Base-by-base conservation (phyloP, 1,284 basidiomycete species). In the Xanthoconium separans region DNA sequence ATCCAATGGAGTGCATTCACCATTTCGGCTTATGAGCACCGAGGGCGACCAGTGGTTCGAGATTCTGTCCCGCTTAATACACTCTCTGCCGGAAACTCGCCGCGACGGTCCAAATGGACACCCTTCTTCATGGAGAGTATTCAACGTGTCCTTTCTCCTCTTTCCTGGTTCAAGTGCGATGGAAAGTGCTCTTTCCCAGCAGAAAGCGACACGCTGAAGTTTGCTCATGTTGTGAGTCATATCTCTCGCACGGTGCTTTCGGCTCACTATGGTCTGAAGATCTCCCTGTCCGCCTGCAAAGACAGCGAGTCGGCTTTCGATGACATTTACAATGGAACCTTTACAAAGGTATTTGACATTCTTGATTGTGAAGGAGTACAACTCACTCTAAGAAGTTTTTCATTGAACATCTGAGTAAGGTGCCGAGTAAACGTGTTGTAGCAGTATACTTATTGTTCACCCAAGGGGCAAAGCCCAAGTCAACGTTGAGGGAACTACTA, bases 221-320 rank as follows among this genome's bases (percentile, higher is more conserved):
- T 10, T 42, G 66, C 65, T 20, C 58, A 62, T 36, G 65, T 70
- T 5, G 68, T 70, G 48, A 48, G 65, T 64, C 5, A 31, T 11
- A 6, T 15, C 15, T 4, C 13, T 34, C 34, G 3, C 13, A 30
- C 15, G 18, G 6, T 16, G 18, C 37, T 37, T 37, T 4, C 7
- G 6, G 31, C 48, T 56, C 33, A 55, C 8, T 5, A 2, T 37
- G 2, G 11, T n/a, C 7, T 10, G n/a, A 7, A 66, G 65, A 54
- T 70, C 44, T 69, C 65, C 13, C 30, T 67, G 15, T 64, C 68
- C 24, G 65, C 65, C 33, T 70, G 65, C 41, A 62, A 55, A 41
- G 65, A 67, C 20, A 58, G 55, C 9, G 61, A 67, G 15, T 33
- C 37, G 3, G 67, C 65, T n/a, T 53, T 60, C n/a, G 65, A 70